Evolutionary conservation across 1,284 basidiomycete genomes (phyloP).

Genomic region (Moesziomyces parantarcticus): DNA sequence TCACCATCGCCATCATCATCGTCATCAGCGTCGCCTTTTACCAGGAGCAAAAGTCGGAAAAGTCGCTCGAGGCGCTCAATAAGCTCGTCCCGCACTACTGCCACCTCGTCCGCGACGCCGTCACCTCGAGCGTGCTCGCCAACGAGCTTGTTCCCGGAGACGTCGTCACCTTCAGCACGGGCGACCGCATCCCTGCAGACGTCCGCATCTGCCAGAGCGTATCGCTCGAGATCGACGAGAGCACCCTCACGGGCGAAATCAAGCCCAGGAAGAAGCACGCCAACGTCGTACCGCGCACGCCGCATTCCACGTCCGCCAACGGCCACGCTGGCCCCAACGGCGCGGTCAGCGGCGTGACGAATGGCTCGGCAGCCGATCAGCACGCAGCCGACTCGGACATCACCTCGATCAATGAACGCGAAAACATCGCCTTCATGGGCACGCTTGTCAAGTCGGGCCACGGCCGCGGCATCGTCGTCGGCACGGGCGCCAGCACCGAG

Average conservation of each 20-base stretch:
- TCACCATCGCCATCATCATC: constrained; percentile 90
- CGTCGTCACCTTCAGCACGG: constrained; percentile 82
- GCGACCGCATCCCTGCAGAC: constrained; percentile 95
- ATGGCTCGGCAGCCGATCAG: not conserved
- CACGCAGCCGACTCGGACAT: not conserved
- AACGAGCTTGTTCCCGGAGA: constrained; percentile 96
- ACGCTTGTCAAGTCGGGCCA: constrained; percentile 92
- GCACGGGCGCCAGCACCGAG: constrained; percentile 88
- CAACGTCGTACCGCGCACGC: constrained; percentile 69
- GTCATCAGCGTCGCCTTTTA: constrained; percentile 95
- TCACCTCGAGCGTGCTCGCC: constrained; percentile 76
- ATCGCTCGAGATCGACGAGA: constrained; percentile 93
- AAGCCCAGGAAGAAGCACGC: constrained; percentile 79
- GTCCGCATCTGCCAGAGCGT: constrained; percentile 82
- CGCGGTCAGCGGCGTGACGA: not conserved
- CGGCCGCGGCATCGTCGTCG: constrained; percentile 88
- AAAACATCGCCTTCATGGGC: constrained; percentile 95
- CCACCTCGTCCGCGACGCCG: constrained; percentile 80
- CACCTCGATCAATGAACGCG: constrained; percentile 80
- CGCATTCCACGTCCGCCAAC: not conserved
- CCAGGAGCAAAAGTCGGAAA: constrained; percentile 93
- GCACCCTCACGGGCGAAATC: constrained; percentile 93
- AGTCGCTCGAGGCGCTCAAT: constrained; percentile 92
- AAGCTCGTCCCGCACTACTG: constrained; percentile 97
- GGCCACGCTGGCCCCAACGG: constrained; percentile 7